Evolutionary conservation across 1,139 yeast genomes (phyloP), one percentile per base, ranked within the genome.

Genomic region (Suhomyces kunorum): DNA sequence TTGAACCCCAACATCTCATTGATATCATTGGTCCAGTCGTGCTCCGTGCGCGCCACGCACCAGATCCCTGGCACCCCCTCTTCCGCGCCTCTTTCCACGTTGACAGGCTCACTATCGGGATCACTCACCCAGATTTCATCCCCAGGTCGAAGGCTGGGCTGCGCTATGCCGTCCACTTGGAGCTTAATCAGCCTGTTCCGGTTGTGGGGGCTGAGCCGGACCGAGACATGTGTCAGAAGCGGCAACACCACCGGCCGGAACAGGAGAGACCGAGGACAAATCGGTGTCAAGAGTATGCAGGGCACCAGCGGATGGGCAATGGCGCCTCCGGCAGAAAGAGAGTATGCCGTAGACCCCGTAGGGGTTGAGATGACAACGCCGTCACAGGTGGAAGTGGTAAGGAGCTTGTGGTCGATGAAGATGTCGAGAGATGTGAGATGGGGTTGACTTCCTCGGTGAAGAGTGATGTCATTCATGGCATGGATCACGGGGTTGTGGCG

Each of bases 271-370:
- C 96, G 68, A 3, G 98, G 89, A 56, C 97, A 89, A 35, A 90
- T 87, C 6, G 97, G 97, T 0, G 96, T 87, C 27, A 89, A 64
- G 40, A 89, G 64, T 7, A 88, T 83, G 45, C 95, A 84, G 12
- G 89, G 84, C 4, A 90, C 95, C 36, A 82, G 67, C 0, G 98
- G 97, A 49, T 90, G 95, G 1, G 87, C 92, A 43, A 90, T 90
- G 8, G 96, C 81, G 1, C 98, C 97, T 7, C 98, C 97, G 1
- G 95, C 80, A 19, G 89, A 80, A 36, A 90, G 68, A 0, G 96
- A 87, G 59, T 90, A 90, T 0, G 97, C 97, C 0, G 98, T 90
- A 7, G 96, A 87, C 0, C 98, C 98, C 0, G 98, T 90, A 8
- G 98, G 98, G 0, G 97, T 86, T 8, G 94, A 76, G 37, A 88